These are phyloP conservation scores for Penicillium sp. DNA, from an alignment of 2,329 filamentous ascomycete species.

Conservation along the genomic window DNA sequence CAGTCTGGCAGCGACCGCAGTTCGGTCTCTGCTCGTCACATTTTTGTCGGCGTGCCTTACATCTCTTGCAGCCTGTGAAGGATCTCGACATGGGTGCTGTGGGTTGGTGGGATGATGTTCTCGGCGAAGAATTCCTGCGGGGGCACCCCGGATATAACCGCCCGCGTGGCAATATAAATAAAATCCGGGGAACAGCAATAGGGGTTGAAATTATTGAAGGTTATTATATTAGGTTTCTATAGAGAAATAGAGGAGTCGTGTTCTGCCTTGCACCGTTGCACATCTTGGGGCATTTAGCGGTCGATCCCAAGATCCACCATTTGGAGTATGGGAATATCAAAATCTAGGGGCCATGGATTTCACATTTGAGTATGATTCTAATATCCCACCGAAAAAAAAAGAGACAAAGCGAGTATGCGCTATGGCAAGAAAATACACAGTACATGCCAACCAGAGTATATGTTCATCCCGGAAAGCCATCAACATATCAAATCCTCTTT, in stretches of 20 bases:
- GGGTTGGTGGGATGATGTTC: constrained; percentile 7
- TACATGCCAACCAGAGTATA: constrained; percentile 19
- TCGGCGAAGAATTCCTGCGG: constrained; percentile 20
- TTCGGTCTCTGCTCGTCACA: constrained; percentile 43
- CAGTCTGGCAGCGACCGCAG: constrained; percentile 40
- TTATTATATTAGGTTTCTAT: not conserved
- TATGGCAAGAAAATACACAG: constrained; percentile 23
- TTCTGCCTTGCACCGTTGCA: not conserved
- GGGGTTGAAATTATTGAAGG: not conserved
- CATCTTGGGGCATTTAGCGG: constrained; percentile 15
- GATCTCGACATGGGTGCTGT: constrained; percentile 37
- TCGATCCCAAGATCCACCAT: constrained; percentile 20
- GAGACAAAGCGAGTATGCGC: constrained; percentile 15
- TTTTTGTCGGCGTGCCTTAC: constrained; percentile 45
- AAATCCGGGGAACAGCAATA: constrained; percentile 4
- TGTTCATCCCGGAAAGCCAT: constrained; percentile 16
- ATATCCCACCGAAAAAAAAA: not conserved
- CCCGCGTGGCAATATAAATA: constrained; percentile 13
- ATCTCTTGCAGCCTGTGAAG: constrained; percentile 43
- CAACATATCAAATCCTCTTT: constrained; percentile 6
- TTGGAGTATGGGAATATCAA: not conserved
- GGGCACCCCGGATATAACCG: constrained; percentile 13
- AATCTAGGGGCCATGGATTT: not conserved
- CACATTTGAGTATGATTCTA: constrained; percentile 1
- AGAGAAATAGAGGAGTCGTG: not conserved